Base-by-base conservation (phyloP, 73 alveolate species). In the Tetrahymena elliotti region DNA sequence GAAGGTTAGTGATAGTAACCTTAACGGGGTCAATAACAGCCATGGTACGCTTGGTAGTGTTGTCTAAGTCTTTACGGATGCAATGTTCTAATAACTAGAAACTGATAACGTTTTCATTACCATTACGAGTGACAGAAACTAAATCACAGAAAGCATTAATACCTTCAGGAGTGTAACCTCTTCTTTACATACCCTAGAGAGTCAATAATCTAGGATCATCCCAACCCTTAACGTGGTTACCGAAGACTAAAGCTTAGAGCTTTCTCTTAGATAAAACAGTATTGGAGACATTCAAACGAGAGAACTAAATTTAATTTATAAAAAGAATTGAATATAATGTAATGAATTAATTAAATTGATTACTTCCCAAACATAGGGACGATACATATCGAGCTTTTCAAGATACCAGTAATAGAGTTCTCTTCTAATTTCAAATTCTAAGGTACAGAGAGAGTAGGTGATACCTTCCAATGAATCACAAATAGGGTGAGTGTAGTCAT, bases 371-470 rank as follows among this genome's bases (percentile, higher is more conserved):
- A 99, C 99, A 36, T 95, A 96, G 11, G 99, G 99, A 92, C 99
- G 97, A 96, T 98, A 99, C 96, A 99, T 96, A 95, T 99, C 99
- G 22, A 99, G 98, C 34, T 99, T 99, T 94, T 98, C 99, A 93
- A 99, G 97, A 33, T 98, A 97, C 99, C 99, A 99, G 95, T 99
- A 99, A 95, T 99, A 99, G 40, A 99, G 98, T 94, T 99, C 99
- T 96, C 99, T 97, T 97, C 99, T 98, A 93, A 98, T 99, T 96
- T 99, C 99, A 88, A 99, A 99, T 96, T 99, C 99, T 33, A 99
- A 95, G 12, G 99, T 98, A 95, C 99, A 99, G 93, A 98, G 97
- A 84, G 99, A 98, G 97, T 99, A 99, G 34, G 99, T 98, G 52
- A 99, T 98, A 93, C 98, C 97, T 96, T 99, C 99, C n/a, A 98